Base-by-base conservation (phyloP, 1,139 yeast species). In the Sugiyamaella sp. region DNA sequence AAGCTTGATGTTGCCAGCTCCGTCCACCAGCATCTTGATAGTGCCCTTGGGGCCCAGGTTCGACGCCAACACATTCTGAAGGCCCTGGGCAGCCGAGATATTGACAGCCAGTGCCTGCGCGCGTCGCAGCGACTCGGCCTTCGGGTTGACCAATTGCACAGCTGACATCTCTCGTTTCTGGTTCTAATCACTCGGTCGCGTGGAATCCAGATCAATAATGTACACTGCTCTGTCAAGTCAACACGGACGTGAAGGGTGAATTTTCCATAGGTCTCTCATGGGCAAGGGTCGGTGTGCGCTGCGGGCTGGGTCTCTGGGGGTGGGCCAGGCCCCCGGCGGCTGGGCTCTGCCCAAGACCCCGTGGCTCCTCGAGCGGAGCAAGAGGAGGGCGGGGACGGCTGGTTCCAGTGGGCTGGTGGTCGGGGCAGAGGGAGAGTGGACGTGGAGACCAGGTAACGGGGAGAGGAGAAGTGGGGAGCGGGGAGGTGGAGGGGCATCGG, bases 21-120 rank as follows among this genome's bases (percentile, higher is more conserved):
- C 99, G 70, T 93, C 99, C 51, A 93, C 99, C 56, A 93, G 71
- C 85, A 93, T 87, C 75, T 93, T 93, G 66, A 95, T 77, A 27
- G 99, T 95, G 52, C 99, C 99, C 69, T 89, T 89, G 44, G 99
- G 99, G 27, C 99, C 99, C 65, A 93, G 76, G 69, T 93, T 93
- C 57, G 96, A 85, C 55, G 93, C 85, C 60, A 93, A 77, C 44
- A 93, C 98, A 66, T 83, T 88, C 74, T 95, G 99, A 57, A 93
- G 79, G 35, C 99, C 99, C 70, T 89, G 96, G 4, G 99, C 99
- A 2, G 99, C 97, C 29, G 90, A 82, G 56, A 90, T 89, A 73
- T 93, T 95, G 46, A 93, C 99, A 68, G 90, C 91, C 60, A 93
- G 79, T 17, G 99, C 99, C 72, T 95, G 98, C 57, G 87, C 82